A percentile compares a stretch with the other conserved stretches of the same genome.
Evolutionary conservation across 1,139 yeast species (phyloP).

Genomic region (Yamadazyma atmosphaerica): DNA sequence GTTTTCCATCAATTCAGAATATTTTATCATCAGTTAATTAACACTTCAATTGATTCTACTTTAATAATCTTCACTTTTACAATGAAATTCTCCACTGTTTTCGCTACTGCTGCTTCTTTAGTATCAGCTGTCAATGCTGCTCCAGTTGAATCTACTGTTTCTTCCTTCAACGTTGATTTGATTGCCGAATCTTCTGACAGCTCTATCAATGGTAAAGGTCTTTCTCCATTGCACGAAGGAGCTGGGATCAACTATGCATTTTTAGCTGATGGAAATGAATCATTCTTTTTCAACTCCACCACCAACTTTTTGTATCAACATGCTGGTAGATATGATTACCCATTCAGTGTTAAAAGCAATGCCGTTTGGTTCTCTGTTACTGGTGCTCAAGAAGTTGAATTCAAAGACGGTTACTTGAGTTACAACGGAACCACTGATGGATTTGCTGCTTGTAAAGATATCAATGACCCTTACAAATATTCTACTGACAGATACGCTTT

Average conservation of each 20-base stretch:
- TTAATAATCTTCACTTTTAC: conserved; percentile 2
- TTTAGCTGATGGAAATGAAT: conserved; percentile 23
- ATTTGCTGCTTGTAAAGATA: conserved; percentile 43
- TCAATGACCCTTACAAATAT: conserved; percentile 44
- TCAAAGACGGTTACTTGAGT: conserved; percentile 24
- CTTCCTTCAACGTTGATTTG: conserved; percentile 14
- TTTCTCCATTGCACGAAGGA: conserved; percentile 49
- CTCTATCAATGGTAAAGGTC: conserved; percentile 25
- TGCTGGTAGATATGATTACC: conserved; percentile 4
- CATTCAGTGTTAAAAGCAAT: conserved; percentile 9
- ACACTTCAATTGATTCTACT: background rate
- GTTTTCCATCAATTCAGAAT: background rate
- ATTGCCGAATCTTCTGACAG: conserved; percentile 19
- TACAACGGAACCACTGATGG: conserved; percentile 30
- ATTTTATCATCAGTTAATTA: conserved; percentile 2
- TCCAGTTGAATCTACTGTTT: conserved; percentile 7
- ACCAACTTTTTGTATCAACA: conserved; percentile 2
- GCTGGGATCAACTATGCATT: conserved; percentile 54
- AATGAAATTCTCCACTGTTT: conserved; percentile 21
- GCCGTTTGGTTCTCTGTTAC: conserved; percentile 18
- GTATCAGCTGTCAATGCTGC: conserved; percentile 20
- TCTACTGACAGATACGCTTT: conserved; percentile 29
- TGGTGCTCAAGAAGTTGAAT: conserved; percentile 15
- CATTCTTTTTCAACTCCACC: conserved; percentile 8
- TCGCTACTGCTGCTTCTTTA: conserved; percentile 17